Percentiles rank a stretch among this genome's conserved stretches.
These are phyloP conservation scores for Ophiosphaerella korrae DNA, from an alignment of 2,329 filamentous ascomycete species.

Conservation along the genomic window DNA sequence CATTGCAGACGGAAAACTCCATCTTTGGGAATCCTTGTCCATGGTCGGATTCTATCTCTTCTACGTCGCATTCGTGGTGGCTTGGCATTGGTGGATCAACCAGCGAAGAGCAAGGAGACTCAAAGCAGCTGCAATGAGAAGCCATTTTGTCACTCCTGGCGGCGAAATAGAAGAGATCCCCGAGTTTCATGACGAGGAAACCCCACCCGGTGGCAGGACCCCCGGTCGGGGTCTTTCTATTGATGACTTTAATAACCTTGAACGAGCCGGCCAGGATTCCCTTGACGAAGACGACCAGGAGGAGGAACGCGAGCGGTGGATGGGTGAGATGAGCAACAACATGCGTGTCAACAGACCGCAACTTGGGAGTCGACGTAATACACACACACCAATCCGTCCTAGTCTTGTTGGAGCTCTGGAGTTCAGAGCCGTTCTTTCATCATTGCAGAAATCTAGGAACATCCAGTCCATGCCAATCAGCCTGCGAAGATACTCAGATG, in stretches of 20 bases:
- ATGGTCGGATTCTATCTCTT: conserved; percentile 94
- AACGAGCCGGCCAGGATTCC: conserved; percentile 64
- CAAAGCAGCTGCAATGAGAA: conserved; percentile 72
- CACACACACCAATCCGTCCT: conserved; percentile 84
- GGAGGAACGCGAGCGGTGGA: conserved; percentile 65
- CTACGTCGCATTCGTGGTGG: conserved; percentile 86
- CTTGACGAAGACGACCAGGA: conserved; percentile 64
- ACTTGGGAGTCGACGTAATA: conserved; percentile 69
- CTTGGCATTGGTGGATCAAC: conserved; percentile 86
- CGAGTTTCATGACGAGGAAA: conserved; percentile 60
- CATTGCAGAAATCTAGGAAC: conserved; percentile 80
- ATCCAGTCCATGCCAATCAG: conserved; percentile 72
- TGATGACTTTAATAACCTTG: conserved; percentile 68
- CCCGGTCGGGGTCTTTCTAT: conserved; percentile 57
- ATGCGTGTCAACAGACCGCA: conserved; percentile 83
- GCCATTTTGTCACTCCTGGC: conserved; percentile 69
- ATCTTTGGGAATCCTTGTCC: conserved; percentile 83
- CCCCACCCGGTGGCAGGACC: conserved; percentile 41
- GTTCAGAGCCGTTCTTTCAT: conserved; percentile 88
- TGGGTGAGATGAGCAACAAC: conserved; percentile 85
- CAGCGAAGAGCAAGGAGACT: conserved; percentile 65
- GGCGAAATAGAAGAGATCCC: conserved; percentile 65
- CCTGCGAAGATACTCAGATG: conserved; percentile 71
- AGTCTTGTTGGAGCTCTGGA: conserved; percentile 93
- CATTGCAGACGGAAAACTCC: conserved; percentile 79